These are phyloP conservation scores for Xylaria grammica DNA, from an alignment of 495 filamentous ascomycete species.

Conservation along the genomic window DNA sequence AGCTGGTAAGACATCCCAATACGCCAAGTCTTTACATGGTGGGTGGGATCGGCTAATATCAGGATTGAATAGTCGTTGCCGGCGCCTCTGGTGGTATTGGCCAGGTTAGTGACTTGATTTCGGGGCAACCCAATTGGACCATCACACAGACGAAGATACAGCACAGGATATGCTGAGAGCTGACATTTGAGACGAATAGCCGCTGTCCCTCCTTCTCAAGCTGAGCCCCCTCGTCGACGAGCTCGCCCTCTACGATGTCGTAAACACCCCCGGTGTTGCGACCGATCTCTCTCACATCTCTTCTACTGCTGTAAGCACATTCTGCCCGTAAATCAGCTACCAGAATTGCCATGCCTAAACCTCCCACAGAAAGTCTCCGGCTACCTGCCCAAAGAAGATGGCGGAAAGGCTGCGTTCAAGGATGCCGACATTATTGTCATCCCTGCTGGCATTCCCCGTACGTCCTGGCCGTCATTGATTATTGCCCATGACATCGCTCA, in stretches of 20 bases:
- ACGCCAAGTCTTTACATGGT: neutral
- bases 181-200: constrained; percentile 58
- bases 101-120: constrained; percentile 66
- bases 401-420: constrained; percentile 83
- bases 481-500: constrained; percentile 22
- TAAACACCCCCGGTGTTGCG: constrained; percentile 95
- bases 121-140: neutral
- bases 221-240: constrained; percentile 82
- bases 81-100: constrained; percentile 98
- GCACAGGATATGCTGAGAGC: constrained; percentile 34
- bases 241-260: constrained; percentile 97
- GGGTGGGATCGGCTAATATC: constrained; percentile 35
- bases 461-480: constrained; percentile 41
- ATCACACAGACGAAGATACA: constrained; percentile 1
- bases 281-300: constrained; percentile 98
- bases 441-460: constrained; percentile 96
- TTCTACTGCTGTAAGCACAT: constrained; percentile 75
- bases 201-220: constrained; percentile 94
- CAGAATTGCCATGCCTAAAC: constrained; percentile 30
- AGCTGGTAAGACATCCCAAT: constrained; percentile 65
- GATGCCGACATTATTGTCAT: constrained; percentile 95
- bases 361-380: constrained; percentile 80
- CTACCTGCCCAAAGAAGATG: constrained; percentile 88
- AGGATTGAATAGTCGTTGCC: constrained; percentile 73
- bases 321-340: neutral